Evolutionary conservation across 768 basidiomycete genomes (phyloP).

Genomic region (Kwoniella dejecticola): DNA sequence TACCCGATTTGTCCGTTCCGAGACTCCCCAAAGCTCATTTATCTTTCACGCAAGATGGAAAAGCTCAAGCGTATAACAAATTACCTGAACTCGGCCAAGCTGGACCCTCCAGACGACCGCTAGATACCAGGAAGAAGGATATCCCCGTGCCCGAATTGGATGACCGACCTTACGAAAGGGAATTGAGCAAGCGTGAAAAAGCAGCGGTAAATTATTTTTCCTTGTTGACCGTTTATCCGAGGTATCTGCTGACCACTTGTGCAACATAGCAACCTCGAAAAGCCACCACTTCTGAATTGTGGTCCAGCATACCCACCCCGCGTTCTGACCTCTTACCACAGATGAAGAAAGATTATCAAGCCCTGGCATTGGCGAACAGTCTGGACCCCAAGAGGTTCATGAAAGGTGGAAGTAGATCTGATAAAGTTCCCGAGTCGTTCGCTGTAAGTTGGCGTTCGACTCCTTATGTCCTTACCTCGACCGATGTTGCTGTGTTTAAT

Average conservation of each 20-base stretch:
- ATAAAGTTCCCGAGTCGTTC: slow-evolving; percentile 50
- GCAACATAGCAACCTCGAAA: slow-evolving; percentile 44
- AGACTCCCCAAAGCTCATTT: slow-evolving; percentile 34
- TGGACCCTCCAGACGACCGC: slow-evolving; percentile 22
- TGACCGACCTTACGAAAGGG: slow-evolving; percentile 36
- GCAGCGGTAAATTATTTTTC: slow-evolving; percentile 30
- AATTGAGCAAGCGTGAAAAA: slow-evolving; percentile 42
- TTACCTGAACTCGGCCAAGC: slow-evolving; percentile 11
- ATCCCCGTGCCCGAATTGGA: slow-evolving; percentile 30
- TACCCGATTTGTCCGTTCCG: slow-evolving; percentile 43
- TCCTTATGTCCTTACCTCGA: too few species aligned
- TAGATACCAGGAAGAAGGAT: slow-evolving; percentile 8
- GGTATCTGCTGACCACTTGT: background rate
- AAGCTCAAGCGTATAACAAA: slow-evolving; percentile 18
- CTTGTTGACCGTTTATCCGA: background rate
- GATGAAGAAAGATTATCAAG: slow-evolving; percentile 55
- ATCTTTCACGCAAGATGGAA: slow-evolving; percentile 28
- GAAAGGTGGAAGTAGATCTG: slow-evolving; percentile 47
- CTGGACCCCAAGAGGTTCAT: slow-evolving; percentile 55
- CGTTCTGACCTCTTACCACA: slow-evolving; percentile 47
- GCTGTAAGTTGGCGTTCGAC: too few species aligned
- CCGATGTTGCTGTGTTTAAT: background rate
- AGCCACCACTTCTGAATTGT: slow-evolving; percentile 45
- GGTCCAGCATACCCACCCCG: slow-evolving; percentile 48
- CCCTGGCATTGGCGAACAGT: slow-evolving; percentile 50